Percentiles rank a stretch among this genome's conserved stretches.
Conservation (phyloP, 768 basidiomycete genomes). For the Cyclocybe aegerita region DNA sequence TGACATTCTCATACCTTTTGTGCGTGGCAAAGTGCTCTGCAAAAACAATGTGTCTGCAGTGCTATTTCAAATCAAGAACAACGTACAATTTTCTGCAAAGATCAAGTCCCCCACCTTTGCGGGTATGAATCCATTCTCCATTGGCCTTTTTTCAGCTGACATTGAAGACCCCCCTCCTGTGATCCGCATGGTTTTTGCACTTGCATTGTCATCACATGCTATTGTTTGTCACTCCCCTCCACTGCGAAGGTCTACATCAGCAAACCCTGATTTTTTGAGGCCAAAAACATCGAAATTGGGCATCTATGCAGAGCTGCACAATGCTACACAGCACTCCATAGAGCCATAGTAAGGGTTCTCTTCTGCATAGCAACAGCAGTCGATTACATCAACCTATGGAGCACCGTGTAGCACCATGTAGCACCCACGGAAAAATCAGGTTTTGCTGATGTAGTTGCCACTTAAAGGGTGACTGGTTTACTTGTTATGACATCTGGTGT, state of each 20-base stretch:
- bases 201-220: background rate
- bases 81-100: background rate
- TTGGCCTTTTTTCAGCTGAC: background rate
- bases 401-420: no score
- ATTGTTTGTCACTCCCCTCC: no score
- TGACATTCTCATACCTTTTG: constrained; percentile 25
- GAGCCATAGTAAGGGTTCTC: no score
- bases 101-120: background rate
- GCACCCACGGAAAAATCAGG: no score
- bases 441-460: no score
- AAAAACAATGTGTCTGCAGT: background rate
- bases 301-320: no score
- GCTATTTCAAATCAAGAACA: background rate
- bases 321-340: no score
- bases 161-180: background rate
- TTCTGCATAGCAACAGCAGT: no score
- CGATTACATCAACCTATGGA: no score
- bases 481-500: constrained; percentile 1
- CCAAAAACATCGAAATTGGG: no score
- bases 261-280: no score
- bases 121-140: background rate
- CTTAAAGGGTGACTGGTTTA: background rate
- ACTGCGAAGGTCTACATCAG: no score
- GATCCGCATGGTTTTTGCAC: constrained; percentile 1
- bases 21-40: constrained; percentile 3